These are phyloP conservation scores for Sporothrix protearum DNA, from an alignment of 2,329 filamentous ascomycete genomes.

Conservation along the genomic window DNA sequence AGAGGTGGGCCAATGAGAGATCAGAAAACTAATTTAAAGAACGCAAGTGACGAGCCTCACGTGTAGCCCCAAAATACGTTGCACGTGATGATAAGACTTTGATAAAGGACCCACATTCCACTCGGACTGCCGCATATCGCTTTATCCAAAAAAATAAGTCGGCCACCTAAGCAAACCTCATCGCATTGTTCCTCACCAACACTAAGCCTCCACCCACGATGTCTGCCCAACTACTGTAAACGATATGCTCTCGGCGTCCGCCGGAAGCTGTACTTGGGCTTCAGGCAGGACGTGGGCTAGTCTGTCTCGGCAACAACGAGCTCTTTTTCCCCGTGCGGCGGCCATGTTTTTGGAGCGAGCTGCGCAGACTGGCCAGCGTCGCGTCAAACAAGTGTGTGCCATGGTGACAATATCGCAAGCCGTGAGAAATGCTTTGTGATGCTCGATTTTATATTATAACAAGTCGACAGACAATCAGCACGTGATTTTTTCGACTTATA, in stretches of 20 bases:
- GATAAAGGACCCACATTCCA: background rate
- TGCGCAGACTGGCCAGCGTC: constrained; percentile 55
- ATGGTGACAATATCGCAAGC: background rate
- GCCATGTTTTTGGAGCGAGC: constrained; percentile 58
- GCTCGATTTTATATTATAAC: background rate
- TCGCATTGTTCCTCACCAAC: background rate
- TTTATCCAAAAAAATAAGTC: background rate
- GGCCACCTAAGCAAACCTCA: too few species aligned
- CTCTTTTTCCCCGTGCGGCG: constrained; percentile 61
- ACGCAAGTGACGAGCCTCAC: background rate
- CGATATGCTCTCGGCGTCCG: constrained; percentile 56
- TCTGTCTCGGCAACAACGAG: constrained; percentile 67
- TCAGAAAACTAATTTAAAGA: background rate
- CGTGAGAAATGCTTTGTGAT: background rate
- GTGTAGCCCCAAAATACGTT: background rate
- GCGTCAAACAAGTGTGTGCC: constrained; percentile 37
- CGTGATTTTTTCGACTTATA: background rate
- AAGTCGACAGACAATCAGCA: background rate
- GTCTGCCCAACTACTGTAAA: constrained; percentile 61
- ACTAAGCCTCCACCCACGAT: constrained; percentile 52
- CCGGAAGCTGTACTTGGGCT: constrained; percentile 53
- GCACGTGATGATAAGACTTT: background rate
- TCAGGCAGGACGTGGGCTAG: constrained; percentile 64
- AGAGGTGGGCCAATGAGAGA: constrained; percentile 4
- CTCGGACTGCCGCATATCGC: background rate